Evolutionary conservation across 176 grass and related monocot species (phyloP).

Genomic region (Musa itinerans): DNA sequence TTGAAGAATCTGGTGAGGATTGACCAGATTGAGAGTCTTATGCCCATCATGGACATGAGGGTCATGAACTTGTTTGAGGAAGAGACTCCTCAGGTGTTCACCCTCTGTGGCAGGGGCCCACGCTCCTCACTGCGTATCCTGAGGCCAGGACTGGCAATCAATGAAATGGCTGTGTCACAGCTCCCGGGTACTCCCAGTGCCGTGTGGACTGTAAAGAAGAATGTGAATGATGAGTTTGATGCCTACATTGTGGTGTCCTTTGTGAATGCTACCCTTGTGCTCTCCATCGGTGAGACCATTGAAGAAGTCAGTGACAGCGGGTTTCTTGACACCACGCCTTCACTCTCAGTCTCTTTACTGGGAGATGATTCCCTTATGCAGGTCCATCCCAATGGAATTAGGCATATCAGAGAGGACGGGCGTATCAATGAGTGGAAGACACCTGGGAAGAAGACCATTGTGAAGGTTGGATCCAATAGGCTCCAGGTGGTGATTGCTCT

Average conservation of each 20-base stretch:
- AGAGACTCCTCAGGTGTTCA: conserved; percentile 89
- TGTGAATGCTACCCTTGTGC: conserved; percentile 78
- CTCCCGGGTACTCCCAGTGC: conserved; percentile 79
- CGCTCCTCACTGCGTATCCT: conserved; percentile 74
- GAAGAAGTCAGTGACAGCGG: conserved; percentile 95
- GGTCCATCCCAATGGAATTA: conserved; percentile 77
- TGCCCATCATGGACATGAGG: conserved; percentile 95
- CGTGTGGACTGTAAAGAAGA: conserved; percentile 99
- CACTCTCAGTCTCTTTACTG: conserved; percentile 70
- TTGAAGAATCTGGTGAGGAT: conserved; percentile 62
- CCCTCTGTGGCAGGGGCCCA: conserved; percentile 71
- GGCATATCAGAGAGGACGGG: conserved; percentile 92
- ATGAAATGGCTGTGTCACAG: conserved; percentile 90
- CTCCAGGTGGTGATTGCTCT: conserved; percentile 93
- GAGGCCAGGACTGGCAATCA: conserved; percentile 88
- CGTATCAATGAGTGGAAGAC: conserved; percentile 95
- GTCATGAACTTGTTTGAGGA: conserved; percentile 88
- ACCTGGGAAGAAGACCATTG: conserved; percentile 90
- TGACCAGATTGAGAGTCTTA: conserved; percentile 66
- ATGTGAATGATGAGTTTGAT: conserved; percentile 86
- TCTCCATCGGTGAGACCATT: conserved; percentile 95
- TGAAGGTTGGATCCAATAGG: conserved; percentile 79
- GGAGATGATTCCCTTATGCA: conserved; percentile 95
- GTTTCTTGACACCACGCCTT: conserved; percentile 81
- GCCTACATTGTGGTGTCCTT: conserved; percentile 97